These are phyloP conservation scores for Fagopyrum tataricum DNA, from an alignment of 148 eudicot genomes.

Conservation along the genomic window DNA sequence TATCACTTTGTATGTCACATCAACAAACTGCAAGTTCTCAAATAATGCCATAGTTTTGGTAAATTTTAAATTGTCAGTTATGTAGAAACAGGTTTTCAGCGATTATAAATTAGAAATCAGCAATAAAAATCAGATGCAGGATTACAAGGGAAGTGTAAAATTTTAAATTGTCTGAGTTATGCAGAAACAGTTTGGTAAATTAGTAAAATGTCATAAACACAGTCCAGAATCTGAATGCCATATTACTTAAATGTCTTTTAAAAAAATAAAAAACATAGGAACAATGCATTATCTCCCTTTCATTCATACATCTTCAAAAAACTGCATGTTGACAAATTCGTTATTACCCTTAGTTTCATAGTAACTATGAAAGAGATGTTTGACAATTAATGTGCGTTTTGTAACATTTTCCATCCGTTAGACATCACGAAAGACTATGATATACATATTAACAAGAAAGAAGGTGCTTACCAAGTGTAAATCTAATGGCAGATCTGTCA, in stretches of 20 bases:
- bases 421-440: neutral
- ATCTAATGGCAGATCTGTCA: slow-evolving; percentile 94
- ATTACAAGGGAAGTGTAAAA: no score
- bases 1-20: no score
- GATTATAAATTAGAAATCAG: no score
- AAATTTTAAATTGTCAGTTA: no score
- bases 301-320: neutral
- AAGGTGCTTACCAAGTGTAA: slow-evolving; percentile 72
- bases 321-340: neutral
- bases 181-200: neutral
- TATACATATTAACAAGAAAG: neutral
- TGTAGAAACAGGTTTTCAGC: no score
- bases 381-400: slow-evolving; percentile 13
- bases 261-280: neutral
- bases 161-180: no score
- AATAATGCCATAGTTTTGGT: no score
- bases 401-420: slow-evolving; percentile 18
- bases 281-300: neutral
- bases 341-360: neutral
- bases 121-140: no score
- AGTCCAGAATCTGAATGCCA: slow-evolving; percentile 1
- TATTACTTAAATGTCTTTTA: neutral
- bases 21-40: no score
- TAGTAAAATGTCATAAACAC: slow-evolving; percentile 1
- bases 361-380: neutral